These are phyloP conservation scores for Spergularia marina DNA, from an alignment of 148 eudicot species.

Conservation along the genomic window DNA sequence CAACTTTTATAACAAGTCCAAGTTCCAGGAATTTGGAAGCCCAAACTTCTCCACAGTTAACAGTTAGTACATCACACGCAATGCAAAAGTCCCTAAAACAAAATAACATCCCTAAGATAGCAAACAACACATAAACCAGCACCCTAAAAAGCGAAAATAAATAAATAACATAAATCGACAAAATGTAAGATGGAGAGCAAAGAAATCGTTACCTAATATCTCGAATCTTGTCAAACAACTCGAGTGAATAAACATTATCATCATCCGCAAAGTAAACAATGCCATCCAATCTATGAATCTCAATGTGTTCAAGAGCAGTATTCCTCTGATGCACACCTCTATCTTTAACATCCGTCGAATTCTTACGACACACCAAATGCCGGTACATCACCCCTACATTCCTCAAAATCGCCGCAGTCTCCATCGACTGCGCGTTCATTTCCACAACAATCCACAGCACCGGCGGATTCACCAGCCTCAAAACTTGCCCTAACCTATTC, in stretches of 20 bases:
- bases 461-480: slow-evolving; percentile 71
- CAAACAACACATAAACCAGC: background rate
- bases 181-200: background rate
- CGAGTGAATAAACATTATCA: slow-evolving; percentile 81
- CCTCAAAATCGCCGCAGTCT: slow-evolving; percentile 72
- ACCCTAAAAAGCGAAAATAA: background rate
- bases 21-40: background rate
- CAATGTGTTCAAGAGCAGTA: slow-evolving; percentile 76
- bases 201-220: slow-evolving; percentile 50
- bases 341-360: slow-evolving; percentile 66
- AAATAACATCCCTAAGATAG: no score
- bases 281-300: slow-evolving; percentile 84
- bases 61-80: background rate
- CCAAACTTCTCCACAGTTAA: background rate
- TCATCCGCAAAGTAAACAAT: slow-evolving; percentile 97
- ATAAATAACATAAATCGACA: background rate
- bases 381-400: slow-evolving; percentile 77
- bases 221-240: slow-evolving; percentile 72
- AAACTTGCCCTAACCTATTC: slow-evolving; percentile 72
- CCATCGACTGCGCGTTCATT: slow-evolving; percentile 57
- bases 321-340: slow-evolving; percentile 96
- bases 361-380: slow-evolving; percentile 73
- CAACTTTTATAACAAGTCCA: background rate
- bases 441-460: slow-evolving; percentile 93
- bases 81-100: no score